Conservation (phyloP, 805 yeast species). For the Cyberlindnera veronae region DNA sequence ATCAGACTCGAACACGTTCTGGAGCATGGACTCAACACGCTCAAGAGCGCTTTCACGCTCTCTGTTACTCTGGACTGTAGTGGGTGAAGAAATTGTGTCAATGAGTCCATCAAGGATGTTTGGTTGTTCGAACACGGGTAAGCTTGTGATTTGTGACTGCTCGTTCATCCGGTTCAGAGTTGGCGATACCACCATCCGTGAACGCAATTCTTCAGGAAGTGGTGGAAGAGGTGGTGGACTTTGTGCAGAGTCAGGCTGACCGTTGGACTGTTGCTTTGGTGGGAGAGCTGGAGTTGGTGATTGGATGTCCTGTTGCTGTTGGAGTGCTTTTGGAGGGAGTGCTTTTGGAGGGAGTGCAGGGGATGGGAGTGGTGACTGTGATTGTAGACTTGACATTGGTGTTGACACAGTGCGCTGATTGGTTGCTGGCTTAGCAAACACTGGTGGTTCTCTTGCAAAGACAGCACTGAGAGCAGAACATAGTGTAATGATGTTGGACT, state of each 20-base stretch:
- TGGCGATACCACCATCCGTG: slow-evolving; percentile 18
- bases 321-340: neutral
- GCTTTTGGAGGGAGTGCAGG: slow-evolving; percentile 37
- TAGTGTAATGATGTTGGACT: slow-evolving; percentile 42
- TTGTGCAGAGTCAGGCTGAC: neutral
- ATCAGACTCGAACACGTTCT: slow-evolving; percentile 22
- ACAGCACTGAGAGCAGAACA: slow-evolving; percentile 31
- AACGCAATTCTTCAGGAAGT: slow-evolving; percentile 32
- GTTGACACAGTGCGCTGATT: slow-evolving; percentile 7
- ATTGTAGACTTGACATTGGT: slow-evolving; percentile 6
- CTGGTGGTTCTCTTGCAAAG: slow-evolving; percentile 44
- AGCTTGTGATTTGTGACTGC: slow-evolving; percentile 9
- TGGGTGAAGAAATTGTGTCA: neutral
- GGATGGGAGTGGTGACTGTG: slow-evolving; percentile 11
- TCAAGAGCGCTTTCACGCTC: slow-evolving; percentile 10
- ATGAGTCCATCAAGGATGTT: slow-evolving; percentile 23
- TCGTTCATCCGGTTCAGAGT: slow-evolving; percentile 13
- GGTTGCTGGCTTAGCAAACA: slow-evolving; percentile 33
- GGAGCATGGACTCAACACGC: slow-evolving; percentile 23
- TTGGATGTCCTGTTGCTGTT: neutral
- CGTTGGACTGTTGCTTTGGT: slow-evolving; percentile 5
- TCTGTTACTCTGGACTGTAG: neutral
- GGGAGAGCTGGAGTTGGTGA: slow-evolving; percentile 12
- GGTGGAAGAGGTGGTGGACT: slow-evolving; percentile 38
- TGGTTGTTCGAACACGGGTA: slow-evolving; percentile 19